Percentiles rank a stretch among this genome's conserved stretches.
phyloP scores from a whole-genome alignment of 1,284 basidiomycete genomes.

The Porogramme epimiltina region DNA sequence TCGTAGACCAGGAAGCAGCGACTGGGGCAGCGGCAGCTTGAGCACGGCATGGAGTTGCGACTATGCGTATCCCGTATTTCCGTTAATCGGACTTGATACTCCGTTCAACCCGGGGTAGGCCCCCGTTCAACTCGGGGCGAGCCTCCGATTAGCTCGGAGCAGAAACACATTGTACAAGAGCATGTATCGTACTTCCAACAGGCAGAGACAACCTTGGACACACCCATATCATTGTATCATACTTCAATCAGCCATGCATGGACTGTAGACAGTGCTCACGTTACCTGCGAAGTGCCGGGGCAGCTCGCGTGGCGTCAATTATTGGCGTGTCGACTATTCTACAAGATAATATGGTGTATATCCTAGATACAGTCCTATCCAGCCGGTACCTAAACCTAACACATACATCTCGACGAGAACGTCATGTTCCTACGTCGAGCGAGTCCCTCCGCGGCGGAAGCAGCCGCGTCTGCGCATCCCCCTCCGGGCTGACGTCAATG shows the following conservation, averaged over 20 bases:
- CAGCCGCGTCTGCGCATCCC: constrained; percentile 2
- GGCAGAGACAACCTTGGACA: too few species aligned
- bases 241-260: too few species aligned
- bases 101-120: not conserved
- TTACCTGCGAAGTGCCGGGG: too few species aligned
- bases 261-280: too few species aligned
- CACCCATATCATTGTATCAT: not conserved
- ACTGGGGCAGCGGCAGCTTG: too few species aligned
- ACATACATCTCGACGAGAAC: not conserved
- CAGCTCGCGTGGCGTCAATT: too few species aligned
- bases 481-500: constrained; percentile 12
- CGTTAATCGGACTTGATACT: not conserved
- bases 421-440: constrained; percentile 18
- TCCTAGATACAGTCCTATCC: constrained; percentile 18
- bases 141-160: not conserved
- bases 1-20: constrained; percentile 2
- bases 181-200: constrained; percentile 4
- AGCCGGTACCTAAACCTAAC: constrained; percentile 9
- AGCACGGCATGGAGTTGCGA: not conserved
- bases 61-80: not conserved
- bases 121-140: constrained; percentile 4
- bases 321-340: not conserved
- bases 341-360: constrained; percentile 14
- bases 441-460: constrained; percentile 10
- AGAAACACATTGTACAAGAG: not conserved